Evolutionary conservation across 306 rosid genomes (phyloP), one percentile per base, ranked within the genome.

Genomic region (Glycyrrhiza uralensis): DNA sequence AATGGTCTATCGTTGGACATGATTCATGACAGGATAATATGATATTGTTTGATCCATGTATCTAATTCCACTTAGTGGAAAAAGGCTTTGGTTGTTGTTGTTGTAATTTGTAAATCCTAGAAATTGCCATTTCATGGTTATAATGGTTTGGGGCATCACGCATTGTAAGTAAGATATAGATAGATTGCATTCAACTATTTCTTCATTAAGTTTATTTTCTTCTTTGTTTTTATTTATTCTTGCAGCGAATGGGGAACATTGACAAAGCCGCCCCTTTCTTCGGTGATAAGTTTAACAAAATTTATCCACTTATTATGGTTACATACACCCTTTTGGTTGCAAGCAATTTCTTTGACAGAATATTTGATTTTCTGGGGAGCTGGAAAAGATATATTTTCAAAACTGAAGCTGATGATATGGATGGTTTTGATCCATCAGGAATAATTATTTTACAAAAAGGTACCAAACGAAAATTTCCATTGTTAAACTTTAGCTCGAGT

Each of bases 291-390:
- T 93, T 93, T 59, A 93, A 86, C 85, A 86, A 81, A 85, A 91
- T 93, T 77, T 93, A 89, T 85, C 97, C 98, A 50, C 98, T 93
- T 75, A 91, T 91, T 66, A 93, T 93, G 98, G 98, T 93, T 86
- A 71, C 92, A 51, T 93, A 93, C 85, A 91, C 97, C 46, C 79
- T 91, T 47, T 81, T 93, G 90, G 98, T 93, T 46, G 98, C 97
- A 12, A 76, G 96, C 85, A 87, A 89, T 80, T 87, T 91, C 85
- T 93, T 91, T 80, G 90, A 91, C 69, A 89, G 80, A 74, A 79
- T 91, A 74, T 85, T 89, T 75, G 73, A 74, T 74, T 91, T 89
- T 80, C 79, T 93, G 22, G 98, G 98, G 79, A 91, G 94, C 86
- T 93, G 94, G 97, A 93, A 89, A 87, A 82, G 89, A 72, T 89